These are phyloP conservation scores for Entomortierella parvispora DNA, from an alignment of 192 early-diverging fungal genomes.

Conservation along the genomic window DNA sequence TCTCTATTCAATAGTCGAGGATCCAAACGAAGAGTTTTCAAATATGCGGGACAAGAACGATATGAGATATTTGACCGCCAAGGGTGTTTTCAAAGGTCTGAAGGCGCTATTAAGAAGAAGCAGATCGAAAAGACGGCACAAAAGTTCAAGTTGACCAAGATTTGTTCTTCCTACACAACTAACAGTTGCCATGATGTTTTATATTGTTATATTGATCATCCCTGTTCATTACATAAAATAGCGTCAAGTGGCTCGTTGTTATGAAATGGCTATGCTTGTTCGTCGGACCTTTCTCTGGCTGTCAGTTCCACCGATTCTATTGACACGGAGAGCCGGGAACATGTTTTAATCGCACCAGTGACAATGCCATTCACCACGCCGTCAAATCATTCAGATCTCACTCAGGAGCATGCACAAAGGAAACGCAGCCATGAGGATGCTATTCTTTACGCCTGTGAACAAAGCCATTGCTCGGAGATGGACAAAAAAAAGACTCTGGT, in stretches of 20 bases:
- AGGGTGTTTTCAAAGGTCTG: conserved; percentile 68
- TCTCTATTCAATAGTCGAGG: conserved; percentile 83
- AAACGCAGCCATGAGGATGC: background rate
- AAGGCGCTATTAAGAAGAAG: conserved; percentile 66
- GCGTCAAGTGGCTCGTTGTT: conserved; percentile 84
- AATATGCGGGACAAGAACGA: conserved; percentile 91
- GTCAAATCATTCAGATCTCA: no score
- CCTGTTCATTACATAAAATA: no score
- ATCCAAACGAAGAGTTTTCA: conserved; percentile 90
- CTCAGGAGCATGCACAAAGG: no score
- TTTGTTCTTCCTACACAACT: conserved; percentile 35
- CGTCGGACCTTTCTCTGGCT: no score
- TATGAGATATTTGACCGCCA: conserved; percentile 67
- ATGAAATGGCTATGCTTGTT: conserved; percentile 86
- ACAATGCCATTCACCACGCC: no score
- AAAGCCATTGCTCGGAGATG: conserved; percentile 6
- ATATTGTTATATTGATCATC: no score
- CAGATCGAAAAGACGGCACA: conserved; percentile 60
- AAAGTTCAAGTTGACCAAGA: conserved; percentile 82
- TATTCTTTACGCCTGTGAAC: conserved; percentile 10
- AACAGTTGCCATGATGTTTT: no score
- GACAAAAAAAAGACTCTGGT: conserved; percentile 14
- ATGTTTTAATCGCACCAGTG: no score
- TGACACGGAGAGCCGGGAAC: no score
- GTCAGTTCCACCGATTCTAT: no score